A percentile compares a stretch with the other conserved stretches of the same genome.
Evolutionary conservation across 2,329 filamentous ascomycete genomes (phyloP).

Genomic region (Colletotrichum brevisporum): DNA sequence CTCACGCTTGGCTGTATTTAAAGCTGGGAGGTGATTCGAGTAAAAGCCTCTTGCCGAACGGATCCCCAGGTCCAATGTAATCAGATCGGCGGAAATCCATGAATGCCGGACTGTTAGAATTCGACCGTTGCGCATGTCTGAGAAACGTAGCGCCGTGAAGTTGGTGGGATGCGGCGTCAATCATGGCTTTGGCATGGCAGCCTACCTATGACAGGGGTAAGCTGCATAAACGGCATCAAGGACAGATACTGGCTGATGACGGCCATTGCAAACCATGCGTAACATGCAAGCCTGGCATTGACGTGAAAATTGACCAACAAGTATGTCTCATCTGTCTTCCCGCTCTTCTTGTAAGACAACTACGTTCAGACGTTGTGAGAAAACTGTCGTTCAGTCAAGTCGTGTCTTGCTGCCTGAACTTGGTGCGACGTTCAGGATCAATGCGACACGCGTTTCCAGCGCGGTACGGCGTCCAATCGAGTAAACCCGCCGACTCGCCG

Average conservation of each 20-base stretch:
- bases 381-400: no score
- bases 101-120: neutral
- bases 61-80: neutral
- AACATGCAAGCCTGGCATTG: neutral
- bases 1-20: no score
- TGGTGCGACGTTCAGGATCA: neutral
- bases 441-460: no score
- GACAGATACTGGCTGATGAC: conserved; percentile 5
- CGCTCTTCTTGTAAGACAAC: no score
- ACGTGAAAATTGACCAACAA: neutral
- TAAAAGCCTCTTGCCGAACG: no score
- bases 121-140: neutral
- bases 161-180: conserved; percentile 15
- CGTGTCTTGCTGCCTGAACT: conserved; percentile 5
- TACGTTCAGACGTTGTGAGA: no score
- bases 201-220: neutral
- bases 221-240: neutral
- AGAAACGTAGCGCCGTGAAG: neutral
- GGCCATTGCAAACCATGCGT: neutral
- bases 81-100: neutral
- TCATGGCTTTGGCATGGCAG: conserved; percentile 1
- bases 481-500: neutral
- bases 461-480: no score
- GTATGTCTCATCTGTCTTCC: no score
- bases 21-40: no score